Base-by-base conservation (phyloP, 2,329 filamentous ascomycete genomes). In the Fusarium stilboides region DNA sequence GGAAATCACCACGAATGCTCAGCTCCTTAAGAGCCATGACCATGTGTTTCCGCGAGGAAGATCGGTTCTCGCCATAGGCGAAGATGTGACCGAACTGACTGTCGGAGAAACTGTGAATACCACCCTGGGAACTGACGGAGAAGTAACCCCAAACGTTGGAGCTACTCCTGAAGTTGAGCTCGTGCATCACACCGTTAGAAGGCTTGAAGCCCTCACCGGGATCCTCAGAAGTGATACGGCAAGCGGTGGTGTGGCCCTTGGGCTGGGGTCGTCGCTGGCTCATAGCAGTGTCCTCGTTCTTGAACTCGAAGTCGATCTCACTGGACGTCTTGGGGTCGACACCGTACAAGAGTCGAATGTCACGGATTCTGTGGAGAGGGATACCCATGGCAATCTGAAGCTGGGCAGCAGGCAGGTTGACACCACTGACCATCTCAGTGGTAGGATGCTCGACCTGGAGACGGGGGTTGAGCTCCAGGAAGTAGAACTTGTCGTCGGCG, bases 91-190 rank as follows among this genome's bases (percentile, higher is more conserved):
- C 96, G 75, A 99, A 99, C 79, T 99, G 96, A 77, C 93, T 97
- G 85, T 99, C 96, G 9, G 96, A 98, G 87, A 97, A 99, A 82
- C 94, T 98, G 89, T 99, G 96, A 72, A 99, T 99, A 82, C 94
- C 94, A 84, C 94, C 95, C 57, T 94, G 91, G 12, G 94, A 96
- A 84, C 94, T 93, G 80, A 99, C 96, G 54, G 96, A 99, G 89
- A 99, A 99, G 84, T 99, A 99, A 87, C 96, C 96, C 96, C 96
- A 99, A 58, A 98, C 96, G 74, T 99, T 99, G 69, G 96, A 98
- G 80, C 94, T 97, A 85, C 92, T 97, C 78, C 96, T 90, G 89
- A 99, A 99, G 87, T 99, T 99, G 77, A 99, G 86, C 78, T 99
- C 96, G 85, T 98, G 96, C 89, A 99, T 97, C 54, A 95, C 97